Conservation (phyloP, 495 filamentous ascomycete genomes). For the Viridothelium virens region DNA sequence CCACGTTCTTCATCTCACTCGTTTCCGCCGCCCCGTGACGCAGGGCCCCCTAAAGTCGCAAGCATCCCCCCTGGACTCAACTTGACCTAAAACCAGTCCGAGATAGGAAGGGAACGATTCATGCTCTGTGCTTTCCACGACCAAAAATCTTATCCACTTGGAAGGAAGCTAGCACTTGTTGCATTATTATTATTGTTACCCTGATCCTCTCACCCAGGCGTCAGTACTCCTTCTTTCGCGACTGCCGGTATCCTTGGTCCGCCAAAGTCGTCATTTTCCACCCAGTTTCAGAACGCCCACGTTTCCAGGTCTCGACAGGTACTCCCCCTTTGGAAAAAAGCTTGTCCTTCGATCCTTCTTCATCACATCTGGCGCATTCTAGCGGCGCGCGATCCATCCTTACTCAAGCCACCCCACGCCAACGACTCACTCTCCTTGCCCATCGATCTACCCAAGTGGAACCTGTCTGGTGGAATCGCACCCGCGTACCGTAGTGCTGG, state of each 20-base stretch:
- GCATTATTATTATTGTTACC: slow-evolving; percentile 1
- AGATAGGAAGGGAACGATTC: slow-evolving; percentile 9
- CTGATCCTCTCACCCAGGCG: background rate
- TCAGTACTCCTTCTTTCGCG: background rate
- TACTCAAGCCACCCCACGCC: slow-evolving; percentile 9
- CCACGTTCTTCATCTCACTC: background rate
- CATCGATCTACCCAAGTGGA: background rate
- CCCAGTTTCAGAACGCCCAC: slow-evolving; percentile 2
- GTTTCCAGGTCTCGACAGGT: background rate
- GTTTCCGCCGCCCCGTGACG: background rate
- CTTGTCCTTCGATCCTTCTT: slow-evolving; percentile 10
- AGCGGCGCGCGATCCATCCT: background rate
- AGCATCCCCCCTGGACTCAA: background rate
- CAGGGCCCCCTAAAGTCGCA: background rate
- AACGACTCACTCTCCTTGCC: background rate
- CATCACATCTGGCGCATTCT: slow-evolving; percentile 6
- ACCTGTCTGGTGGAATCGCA: background rate
- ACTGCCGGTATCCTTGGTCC: slow-evolving; percentile 6
- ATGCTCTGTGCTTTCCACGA: background rate
- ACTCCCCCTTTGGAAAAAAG: background rate
- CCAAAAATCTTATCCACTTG: background rate
- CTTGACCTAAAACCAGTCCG: slow-evolving; percentile 7
- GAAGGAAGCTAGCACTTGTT: background rate
- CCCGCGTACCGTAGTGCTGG: slow-evolving; percentile 8
- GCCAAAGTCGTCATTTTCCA: slow-evolving; percentile 5